phyloP scores from a whole-genome alignment of 345 rosid species.

The Hibiscus syriacus region DNA sequence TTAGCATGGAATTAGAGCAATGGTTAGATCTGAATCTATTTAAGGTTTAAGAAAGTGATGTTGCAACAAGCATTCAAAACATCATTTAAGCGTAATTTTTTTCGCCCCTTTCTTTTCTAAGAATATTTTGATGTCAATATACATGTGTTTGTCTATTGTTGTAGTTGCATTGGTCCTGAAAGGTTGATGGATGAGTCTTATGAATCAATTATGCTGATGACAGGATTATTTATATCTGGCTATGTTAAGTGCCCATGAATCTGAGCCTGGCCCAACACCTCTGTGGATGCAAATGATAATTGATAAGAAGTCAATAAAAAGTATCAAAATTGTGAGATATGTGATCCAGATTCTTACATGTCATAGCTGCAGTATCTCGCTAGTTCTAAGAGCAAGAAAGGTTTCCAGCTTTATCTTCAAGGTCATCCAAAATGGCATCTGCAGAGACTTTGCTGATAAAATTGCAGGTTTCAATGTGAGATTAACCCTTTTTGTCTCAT shows the following conservation, averaged over 20 bases:
- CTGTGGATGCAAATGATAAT: background rate
- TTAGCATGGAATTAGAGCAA: no score
- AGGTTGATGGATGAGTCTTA: background rate
- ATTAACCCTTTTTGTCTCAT: background rate
- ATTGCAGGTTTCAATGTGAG: background rate
- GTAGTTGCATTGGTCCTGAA: background rate
- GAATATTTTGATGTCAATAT: background rate
- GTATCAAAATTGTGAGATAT: background rate
- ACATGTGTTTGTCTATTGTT: background rate
- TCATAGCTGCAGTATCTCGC: background rate
- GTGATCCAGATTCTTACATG: background rate
- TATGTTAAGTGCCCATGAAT: no score
- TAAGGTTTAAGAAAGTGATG: no score
- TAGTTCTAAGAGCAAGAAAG: background rate
- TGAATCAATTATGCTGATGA: slow-evolving; percentile 3
- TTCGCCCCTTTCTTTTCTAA: background rate
- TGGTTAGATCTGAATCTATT: no score
- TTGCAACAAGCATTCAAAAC: no score
- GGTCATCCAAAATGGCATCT: slow-evolving; percentile 2
- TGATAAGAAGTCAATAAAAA: background rate
- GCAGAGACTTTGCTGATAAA: background rate
- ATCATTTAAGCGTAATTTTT: no score
- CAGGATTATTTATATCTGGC: background rate
- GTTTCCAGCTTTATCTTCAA: background rate
- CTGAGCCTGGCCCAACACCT: background rate